phyloP scores from a whole-genome alignment of 257 asterid species.

The Oldenlandia corymbosa region DNA sequence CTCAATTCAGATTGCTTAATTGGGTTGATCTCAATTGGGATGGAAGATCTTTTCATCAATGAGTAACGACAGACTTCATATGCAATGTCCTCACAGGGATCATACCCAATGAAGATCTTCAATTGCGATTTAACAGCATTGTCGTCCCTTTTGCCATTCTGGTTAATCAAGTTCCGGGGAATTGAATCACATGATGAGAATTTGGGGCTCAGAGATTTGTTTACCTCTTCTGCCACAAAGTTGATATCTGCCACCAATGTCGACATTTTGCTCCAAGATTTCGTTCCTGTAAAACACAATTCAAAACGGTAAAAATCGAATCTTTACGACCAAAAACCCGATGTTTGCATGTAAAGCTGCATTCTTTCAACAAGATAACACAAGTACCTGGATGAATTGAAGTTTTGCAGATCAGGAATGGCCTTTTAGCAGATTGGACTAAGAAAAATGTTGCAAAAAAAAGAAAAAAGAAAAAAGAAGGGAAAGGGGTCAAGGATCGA shows the following conservation, averaged over 20 bases:
- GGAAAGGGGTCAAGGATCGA: background rate
- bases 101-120: conserved; percentile 83
- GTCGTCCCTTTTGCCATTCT: background rate
- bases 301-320: background rate
- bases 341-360: background rate
- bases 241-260: conserved; percentile 19
- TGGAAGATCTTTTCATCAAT: conserved; percentile 54
- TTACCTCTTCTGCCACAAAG: conserved; percentile 12
- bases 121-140: conserved; percentile 19
- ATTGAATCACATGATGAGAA: background rate
- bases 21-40: conserved; percentile 60
- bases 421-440: background rate
- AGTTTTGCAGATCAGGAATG: conserved; percentile 11
- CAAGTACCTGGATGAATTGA: background rate
- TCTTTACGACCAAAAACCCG: background rate
- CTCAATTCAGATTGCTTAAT: conserved; percentile 73
- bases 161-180: background rate
- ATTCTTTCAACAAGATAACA: background rate
- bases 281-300: conserved; percentile 17
- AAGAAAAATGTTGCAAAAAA: background rate
- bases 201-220: conserved; percentile 11
- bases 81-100: conserved; percentile 65
- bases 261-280: conserved; percentile 16
- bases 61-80: conserved; percentile 75
- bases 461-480: background rate